These are phyloP conservation scores for Pleurotus djamor DNA, from an alignment of 768 basidiomycete genomes.

Conservation along the genomic window DNA sequence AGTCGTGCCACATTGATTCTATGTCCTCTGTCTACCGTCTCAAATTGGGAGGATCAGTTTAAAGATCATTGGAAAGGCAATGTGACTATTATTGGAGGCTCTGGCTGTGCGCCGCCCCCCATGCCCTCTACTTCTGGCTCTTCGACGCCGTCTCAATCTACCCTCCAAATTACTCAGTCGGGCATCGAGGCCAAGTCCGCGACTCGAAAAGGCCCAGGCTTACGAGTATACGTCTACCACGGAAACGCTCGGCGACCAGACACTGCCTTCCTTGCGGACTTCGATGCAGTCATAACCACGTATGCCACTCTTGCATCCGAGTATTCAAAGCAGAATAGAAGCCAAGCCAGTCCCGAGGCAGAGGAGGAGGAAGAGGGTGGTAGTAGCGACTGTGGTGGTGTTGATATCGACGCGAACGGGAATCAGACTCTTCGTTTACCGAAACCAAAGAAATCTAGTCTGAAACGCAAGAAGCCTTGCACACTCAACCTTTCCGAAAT, in stretches of 20 bases:
- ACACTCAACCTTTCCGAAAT: conserved; percentile 31
- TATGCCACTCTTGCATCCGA: conserved; percentile 96
- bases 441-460: conserved; percentile 66
- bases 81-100: conserved; percentile 82
- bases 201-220: conserved; percentile 42
- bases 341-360: conserved; percentile 52
- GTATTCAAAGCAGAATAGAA: conserved; percentile 84
- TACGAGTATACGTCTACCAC: conserved; percentile 96
- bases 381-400: conserved; percentile 58
- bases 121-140: conserved; percentile 32
- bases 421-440: conserved; percentile 56
- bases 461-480: conserved; percentile 62
- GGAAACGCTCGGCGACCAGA: conserved; percentile 87
- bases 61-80: conserved; percentile 94
- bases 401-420: conserved; percentile 69
- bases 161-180: conserved; percentile 19
- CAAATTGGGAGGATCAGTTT: conserved; percentile 99
- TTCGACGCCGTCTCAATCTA: conserved; percentile 29
- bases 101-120: conserved; percentile 36
- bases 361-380: conserved; percentile 68
- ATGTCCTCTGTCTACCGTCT: conserved; percentile 94
- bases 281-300: conserved; percentile 97
- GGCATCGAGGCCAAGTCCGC: conserved; percentile 31
- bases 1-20: conserved; percentile 94
- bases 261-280: conserved; percentile 84